Evolutionary conservation across 768 basidiomycete genomes (phyloP).

Genomic region (Mrakia blollopis): DNA sequence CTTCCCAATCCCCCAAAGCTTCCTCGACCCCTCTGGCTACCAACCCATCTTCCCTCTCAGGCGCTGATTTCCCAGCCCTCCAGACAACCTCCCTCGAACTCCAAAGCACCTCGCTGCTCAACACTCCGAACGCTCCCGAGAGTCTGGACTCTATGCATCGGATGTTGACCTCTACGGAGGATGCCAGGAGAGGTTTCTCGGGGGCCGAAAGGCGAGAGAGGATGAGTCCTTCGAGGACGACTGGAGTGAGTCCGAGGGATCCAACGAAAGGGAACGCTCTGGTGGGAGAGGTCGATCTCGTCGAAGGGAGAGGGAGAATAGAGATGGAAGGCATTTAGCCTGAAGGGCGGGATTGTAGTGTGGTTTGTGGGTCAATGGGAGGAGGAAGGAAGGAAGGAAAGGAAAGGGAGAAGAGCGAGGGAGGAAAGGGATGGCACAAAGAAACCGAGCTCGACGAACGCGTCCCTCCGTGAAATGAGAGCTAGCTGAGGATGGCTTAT

Average conservation of each 20-base stretch:
- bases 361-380: neutral
- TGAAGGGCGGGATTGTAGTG: neutral
- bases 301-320: slow-evolving; percentile 1
- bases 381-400: neutral
- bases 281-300: neutral
- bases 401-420: too few relatives aligned
- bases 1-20: neutral
- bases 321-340: slow-evolving; percentile 6
- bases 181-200: neutral
- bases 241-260: neutral
- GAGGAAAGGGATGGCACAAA: neutral
- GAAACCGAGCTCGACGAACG: neutral
- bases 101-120: neutral
- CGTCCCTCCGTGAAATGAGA: neutral
- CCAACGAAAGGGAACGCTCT: neutral
- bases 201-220: neutral
- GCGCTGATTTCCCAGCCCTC: neutral
- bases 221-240: neutral
- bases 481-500: neutral
- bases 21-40: neutral
- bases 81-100: neutral
- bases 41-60: neutral
- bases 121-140: neutral
- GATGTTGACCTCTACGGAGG: neutral
- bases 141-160: neutral